Percentiles rank a stretch among this genome's conserved stretches.
Evolutionary conservation across 2,329 filamentous ascomycete species (phyloP).

Genomic region (Colletotrichum acutatum): DNA sequence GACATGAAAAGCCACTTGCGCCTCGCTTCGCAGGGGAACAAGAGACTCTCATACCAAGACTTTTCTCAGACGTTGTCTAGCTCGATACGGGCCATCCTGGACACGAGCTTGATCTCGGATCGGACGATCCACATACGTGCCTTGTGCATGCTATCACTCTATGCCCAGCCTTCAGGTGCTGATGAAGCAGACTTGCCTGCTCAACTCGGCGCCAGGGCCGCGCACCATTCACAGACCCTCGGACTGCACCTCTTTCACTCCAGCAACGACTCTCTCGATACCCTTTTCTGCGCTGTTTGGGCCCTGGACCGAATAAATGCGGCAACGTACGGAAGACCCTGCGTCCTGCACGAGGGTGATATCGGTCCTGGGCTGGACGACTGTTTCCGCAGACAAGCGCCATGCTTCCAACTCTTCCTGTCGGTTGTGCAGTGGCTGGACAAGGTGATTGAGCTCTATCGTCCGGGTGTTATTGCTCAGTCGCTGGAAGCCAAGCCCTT

Average conservation of each 20-base stretch:
- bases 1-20: conserved; percentile 57
- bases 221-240: conserved; percentile 68
- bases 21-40: conserved; percentile 50
- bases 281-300: conserved; percentile 69
- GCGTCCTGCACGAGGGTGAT: conserved; percentile 70
- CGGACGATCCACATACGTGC: conserved; percentile 66
- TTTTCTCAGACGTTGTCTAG: conserved; percentile 61
- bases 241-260: conserved; percentile 62
- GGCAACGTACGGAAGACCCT: conserved; percentile 69
- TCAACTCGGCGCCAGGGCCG: conserved; percentile 62
- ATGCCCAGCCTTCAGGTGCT: conserved; percentile 64
- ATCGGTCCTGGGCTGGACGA: conserved; percentile 63
- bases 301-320: conserved; percentile 69
- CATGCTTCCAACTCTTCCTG: conserved; percentile 68
- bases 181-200: conserved; percentile 66
- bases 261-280: conserved; percentile 53
- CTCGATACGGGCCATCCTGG: conserved; percentile 60
- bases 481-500: conserved; percentile 52
- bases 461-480: conserved; percentile 52
- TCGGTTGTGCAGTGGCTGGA: conserved; percentile 66
- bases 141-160: conserved; percentile 66
- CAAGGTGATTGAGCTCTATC: conserved; percentile 69
- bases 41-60: conserved; percentile 55
- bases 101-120: conserved; percentile 64
- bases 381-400: conserved; percentile 61